These are phyloP conservation scores for Kuraishia molischiana DNA, from an alignment of 805 yeast genomes.

Conservation along the genomic window DNA sequence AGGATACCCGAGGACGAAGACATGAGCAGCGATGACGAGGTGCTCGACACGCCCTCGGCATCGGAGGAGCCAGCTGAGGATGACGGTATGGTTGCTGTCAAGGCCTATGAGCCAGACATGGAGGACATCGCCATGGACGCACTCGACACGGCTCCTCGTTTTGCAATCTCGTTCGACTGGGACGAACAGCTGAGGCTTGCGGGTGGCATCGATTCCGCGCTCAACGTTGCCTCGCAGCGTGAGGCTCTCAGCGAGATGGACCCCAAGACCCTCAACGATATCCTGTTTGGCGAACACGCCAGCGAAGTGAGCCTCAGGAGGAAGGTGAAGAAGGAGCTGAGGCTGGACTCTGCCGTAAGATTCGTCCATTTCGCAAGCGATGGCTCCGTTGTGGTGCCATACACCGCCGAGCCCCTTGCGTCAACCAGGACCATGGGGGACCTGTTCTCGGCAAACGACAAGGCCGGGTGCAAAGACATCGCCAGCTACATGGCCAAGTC, in stretches of 20 bases:
- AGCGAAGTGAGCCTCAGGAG: conserved; percentile 16
- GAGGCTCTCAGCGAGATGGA: conserved; percentile 1
- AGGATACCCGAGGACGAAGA: not conserved
- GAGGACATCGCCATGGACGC: conserved; percentile 34
- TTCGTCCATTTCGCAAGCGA: conserved; percentile 5
- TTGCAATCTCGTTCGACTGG: conserved; percentile 54
- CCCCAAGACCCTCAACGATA: conserved; percentile 31
- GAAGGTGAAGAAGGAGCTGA: conserved; percentile 18
- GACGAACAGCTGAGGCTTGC: conserved; percentile 43
- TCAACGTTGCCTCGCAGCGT: not conserved
- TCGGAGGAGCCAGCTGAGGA: conserved; percentile 6
- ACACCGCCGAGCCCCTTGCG: not conserved
- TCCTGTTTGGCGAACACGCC: conserved; percentile 39
- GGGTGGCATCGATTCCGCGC: conserved; percentile 1
- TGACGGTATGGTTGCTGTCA: conserved; percentile 41
- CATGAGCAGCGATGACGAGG: conserved; percentile 2
- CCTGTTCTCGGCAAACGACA: not conserved
- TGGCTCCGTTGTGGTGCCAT: not conserved
- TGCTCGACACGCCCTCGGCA: not conserved
- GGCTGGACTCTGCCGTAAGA: conserved; percentile 8
- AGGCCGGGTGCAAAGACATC: not conserved
- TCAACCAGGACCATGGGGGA: not conserved
- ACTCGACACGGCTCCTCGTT: conserved; percentile 27
- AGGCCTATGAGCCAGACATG: conserved; percentile 62
- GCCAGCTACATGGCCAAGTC: not conserved